Evolutionary conservation across 1,284 basidiomycete genomes (phyloP), one percentile per base, ranked within the genome.

Genomic region (Trichosporon ovoides): DNA sequence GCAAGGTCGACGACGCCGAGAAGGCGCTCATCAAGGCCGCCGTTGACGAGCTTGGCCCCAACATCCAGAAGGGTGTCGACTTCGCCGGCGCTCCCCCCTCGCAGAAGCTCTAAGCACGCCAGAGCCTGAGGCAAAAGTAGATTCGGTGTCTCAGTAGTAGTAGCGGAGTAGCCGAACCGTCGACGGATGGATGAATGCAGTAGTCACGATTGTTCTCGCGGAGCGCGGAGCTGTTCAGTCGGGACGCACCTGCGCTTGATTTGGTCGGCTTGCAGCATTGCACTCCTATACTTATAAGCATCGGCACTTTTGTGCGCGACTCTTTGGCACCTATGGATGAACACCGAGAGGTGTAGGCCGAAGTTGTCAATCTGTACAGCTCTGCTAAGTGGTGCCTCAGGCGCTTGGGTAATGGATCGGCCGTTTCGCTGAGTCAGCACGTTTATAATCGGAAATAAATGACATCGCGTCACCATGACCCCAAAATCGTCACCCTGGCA

Each of bases 21-120:
- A 68, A 77, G 62, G 67, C 68, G 55, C 74, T 82, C 40, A 70
- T 83, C 66, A 74, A 78, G 69, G 77, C 77, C 61, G 80, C 79
- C 53, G 78, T 82, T 59, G 70, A 68, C 48, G 81, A 82, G 66
- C 78, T 83, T 52, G 78, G 78, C 55, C 81, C 81, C 31, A 80
- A 79, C 66, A 82, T 83, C 69, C 69, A 74, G 62, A 83, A 82
- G 79, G 76, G 76, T 57, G 66, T 63, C 57, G 60, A 69, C 38
- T 78, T 78, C 70, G 63, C 67, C 60, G 71, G 74, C 33, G 63
- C 73, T 60, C 70, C 75, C 55, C 62, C 58, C 37, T 75, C 73
- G 38, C 52, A 38, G 38, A 78, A 78, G 74, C 72, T 77, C 58
- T 78, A 74, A 64, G 38, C 35, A 1, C 24, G 20, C 11, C 22